Conservation (phyloP, 2,329 filamentous ascomycete genomes). For the Bimuria novae-zelandiae region DNA sequence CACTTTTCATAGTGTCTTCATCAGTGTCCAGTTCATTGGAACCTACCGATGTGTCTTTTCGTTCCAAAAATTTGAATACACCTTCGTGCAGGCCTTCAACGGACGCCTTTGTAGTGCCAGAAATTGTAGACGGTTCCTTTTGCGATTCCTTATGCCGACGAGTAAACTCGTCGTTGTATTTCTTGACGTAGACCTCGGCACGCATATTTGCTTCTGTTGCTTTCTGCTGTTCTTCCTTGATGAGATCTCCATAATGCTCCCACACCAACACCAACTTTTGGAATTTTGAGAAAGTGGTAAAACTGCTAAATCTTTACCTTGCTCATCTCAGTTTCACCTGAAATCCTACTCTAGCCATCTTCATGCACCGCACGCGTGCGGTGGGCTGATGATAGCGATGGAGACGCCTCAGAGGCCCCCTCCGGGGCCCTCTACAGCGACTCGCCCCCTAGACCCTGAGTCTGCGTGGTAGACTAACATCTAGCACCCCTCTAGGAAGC, state of each 20-base stretch:
- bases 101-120: neutral
- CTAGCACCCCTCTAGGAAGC: too few species aligned
- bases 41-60: neutral
- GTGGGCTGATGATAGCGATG: too few species aligned
- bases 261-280: too few species aligned
- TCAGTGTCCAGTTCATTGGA: neutral
- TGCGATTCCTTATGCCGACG: neutral
- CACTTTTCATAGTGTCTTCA: neutral
- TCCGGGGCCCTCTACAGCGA: too few species aligned
- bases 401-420: too few species aligned
- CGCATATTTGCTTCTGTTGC: neutral
- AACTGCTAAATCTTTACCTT: too few species aligned
- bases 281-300: too few species aligned
- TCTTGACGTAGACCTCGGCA: neutral
- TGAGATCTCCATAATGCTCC: neutral
- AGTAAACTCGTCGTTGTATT: conserved; percentile 1
- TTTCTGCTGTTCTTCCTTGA: conserved; percentile 1
- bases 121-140: neutral
- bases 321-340: too few species aligned
- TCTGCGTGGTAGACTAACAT: too few species aligned
- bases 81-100: neutral
- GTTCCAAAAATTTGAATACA: neutral
- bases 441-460: too few species aligned
- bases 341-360: too few species aligned
- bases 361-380: too few species aligned